Percentiles rank a stretch among this genome's conserved stretches.
Evolutionary conservation across 495 filamentous ascomycete genomes (phyloP).

Genomic region (Elasticomyces elasticus): DNA sequence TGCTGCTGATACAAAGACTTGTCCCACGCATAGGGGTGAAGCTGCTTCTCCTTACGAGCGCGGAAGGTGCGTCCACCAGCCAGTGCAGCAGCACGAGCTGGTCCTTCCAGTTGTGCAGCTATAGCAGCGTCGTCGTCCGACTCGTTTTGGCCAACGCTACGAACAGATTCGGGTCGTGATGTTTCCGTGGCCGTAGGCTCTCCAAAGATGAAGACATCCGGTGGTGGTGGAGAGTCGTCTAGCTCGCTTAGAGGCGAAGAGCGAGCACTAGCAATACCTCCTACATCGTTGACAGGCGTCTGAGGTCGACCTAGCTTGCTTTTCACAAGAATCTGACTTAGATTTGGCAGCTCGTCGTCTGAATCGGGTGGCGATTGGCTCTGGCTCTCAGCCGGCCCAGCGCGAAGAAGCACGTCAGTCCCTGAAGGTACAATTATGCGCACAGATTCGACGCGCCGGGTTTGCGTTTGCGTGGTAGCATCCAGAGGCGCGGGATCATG

Average conservation of each 20-base stretch:
- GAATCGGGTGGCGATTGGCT: background rate
- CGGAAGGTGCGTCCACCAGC: slow-evolving; percentile 22
- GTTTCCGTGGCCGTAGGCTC: background rate
- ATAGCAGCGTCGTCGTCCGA: background rate
- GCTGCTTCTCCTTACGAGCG: slow-evolving; percentile 28
- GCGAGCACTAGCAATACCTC: background rate
- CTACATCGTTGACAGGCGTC: background rate
- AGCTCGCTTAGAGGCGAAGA: slow-evolving; percentile 18
- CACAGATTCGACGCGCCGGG: background rate
- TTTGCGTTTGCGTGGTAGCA: background rate
- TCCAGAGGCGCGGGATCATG: background rate
- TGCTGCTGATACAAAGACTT: slow-evolving; percentile 26
- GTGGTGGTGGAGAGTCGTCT: slow-evolving; percentile 1
- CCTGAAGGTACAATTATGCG: background rate
- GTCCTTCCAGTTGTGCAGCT: background rate
- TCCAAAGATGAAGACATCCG: background rate
- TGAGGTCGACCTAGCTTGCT: background rate
- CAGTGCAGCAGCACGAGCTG: background rate
- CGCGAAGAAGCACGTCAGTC: background rate
- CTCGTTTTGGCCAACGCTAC: background rate
- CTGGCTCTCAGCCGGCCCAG: background rate
- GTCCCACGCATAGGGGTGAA: slow-evolving; percentile 33
- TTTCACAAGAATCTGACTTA: background rate
- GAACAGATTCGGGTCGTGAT: background rate
- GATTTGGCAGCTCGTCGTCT: slow-evolving; percentile 2